Conservation (phyloP, 2,329 filamentous ascomycete species). For the Claviceps africana region DNA sequence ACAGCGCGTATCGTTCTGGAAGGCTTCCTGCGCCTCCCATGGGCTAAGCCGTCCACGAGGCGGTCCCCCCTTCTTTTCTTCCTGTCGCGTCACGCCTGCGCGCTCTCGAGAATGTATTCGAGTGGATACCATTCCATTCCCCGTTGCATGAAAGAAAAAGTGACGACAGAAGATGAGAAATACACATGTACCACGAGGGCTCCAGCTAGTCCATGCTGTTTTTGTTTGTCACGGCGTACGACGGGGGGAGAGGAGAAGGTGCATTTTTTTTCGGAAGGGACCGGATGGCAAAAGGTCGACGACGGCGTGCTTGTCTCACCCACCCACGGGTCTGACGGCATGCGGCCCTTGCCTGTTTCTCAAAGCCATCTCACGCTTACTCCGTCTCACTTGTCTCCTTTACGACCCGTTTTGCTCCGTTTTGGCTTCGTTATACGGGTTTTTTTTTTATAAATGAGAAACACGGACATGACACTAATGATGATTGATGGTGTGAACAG, state of each 20-base stretch:
- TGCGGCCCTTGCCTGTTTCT: background rate
- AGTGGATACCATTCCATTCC: background rate
- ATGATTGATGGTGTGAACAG: constrained; percentile 7
- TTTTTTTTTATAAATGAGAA: background rate
- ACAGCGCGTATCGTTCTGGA: constrained; percentile 30
- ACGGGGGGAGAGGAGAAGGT: background rate
- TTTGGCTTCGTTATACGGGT: no score
- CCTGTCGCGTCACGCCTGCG: no score
- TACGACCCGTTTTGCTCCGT: no score
- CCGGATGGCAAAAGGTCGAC: background rate
- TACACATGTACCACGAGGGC: background rate
- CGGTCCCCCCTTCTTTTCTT: no score
- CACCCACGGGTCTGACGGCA: background rate
- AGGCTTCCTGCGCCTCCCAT: constrained; percentile 24
- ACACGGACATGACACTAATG: constrained; percentile 6
- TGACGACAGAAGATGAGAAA: background rate
- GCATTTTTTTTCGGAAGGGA: background rate
- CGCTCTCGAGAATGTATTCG: background rate
- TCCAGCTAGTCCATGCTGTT: background rate
- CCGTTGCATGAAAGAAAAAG: background rate
- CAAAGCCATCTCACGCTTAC: background rate
- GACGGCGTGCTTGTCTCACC: background rate
- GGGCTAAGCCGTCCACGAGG: constrained; percentile 7
- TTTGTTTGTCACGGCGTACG: background rate
- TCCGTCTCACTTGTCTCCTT: background rate